A percentile compares a stretch with the other conserved stretches of the same genome.
phyloP scores from a whole-genome alignment of 331 rosid species.

The Arachis monticola region DNA sequence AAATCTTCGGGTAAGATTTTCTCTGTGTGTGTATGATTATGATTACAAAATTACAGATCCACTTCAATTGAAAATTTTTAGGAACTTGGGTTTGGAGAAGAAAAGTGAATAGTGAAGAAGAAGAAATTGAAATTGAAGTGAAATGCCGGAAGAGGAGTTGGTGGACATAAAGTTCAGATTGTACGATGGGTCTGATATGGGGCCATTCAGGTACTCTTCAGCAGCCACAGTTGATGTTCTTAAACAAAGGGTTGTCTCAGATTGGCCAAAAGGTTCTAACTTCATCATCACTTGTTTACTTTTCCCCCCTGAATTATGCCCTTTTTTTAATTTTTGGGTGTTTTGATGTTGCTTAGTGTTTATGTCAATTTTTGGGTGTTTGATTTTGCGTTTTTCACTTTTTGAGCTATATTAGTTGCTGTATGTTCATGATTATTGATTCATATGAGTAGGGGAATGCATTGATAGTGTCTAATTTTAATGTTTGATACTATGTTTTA shows the following conservation, averaged over 20 bases:
- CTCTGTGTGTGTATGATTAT: neutral
- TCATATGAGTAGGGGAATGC: neutral
- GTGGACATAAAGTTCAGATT: constrained; percentile 76
- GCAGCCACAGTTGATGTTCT: constrained; percentile 89
- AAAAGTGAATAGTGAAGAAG: neutral
- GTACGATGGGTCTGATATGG: constrained; percentile 88
- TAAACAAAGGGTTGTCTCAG: constrained; percentile 89
- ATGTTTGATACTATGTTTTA: neutral
- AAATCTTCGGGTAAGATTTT: neutral
- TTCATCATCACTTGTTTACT: constrained; percentile 1
- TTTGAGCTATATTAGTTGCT: neutral
- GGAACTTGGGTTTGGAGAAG: neutral
- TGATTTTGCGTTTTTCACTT: neutral
- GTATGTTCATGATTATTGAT: neutral
- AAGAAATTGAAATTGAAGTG: constrained; percentile 36
- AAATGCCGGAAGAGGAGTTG: constrained; percentile 83
- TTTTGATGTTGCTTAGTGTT: neutral
- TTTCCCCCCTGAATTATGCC: neutral
- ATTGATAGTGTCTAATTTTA: neutral
- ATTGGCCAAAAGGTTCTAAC: constrained; percentile 87
- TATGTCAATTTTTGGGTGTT: neutral
- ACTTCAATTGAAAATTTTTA: neutral
- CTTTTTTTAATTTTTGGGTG: constrained; percentile 3
- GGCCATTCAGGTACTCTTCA: constrained; percentile 88
- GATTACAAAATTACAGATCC: neutral